Percentiles rank a stretch among this genome's conserved stretches.
Evolutionary conservation across 1,139 yeast species (phyloP).

Genomic region (Pichia inconspicua): DNA sequence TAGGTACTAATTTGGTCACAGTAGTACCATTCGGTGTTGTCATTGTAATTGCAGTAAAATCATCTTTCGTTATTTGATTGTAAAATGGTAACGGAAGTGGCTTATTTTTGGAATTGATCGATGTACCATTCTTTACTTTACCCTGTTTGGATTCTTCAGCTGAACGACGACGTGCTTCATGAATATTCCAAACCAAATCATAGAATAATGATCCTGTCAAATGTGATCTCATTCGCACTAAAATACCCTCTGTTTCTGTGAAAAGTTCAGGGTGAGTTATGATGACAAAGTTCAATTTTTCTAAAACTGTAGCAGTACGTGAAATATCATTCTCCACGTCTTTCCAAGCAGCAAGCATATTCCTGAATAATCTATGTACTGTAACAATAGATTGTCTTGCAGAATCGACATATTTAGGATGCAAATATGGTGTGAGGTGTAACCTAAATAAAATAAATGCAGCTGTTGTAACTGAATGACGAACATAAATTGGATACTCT

Average conservation of each 20-base stretch:
- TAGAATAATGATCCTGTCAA: conserved; percentile 85
- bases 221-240: conserved; percentile 85
- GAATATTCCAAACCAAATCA: conserved; percentile 91
- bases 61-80: conserved; percentile 87
- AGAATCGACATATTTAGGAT: conserved; percentile 75
- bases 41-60: conserved; percentile 74
- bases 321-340: conserved; percentile 86
- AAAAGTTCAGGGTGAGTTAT: conserved; percentile 84
- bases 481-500: conserved; percentile 78
- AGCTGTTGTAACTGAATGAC: conserved; percentile 79
- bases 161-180: conserved; percentile 81
- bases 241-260: conserved; percentile 60
- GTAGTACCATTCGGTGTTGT: conserved; percentile 94
- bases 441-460: conserved; percentile 74
- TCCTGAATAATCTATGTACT: conserved; percentile 78
- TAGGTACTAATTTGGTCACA: conserved; percentile 79
- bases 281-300: conserved; percentile 77
- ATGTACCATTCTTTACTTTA: conserved; percentile 10
- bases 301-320: conserved; percentile 88
- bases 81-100: conserved; percentile 83
- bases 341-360: conserved; percentile 86
- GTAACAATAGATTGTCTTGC: conserved; percentile 92
- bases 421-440: conserved; percentile 68
- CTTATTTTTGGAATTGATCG: conserved; percentile 19
- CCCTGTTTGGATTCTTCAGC: conserved; percentile 28